These are phyloP conservation scores for Gossypium longicalyx DNA, from an alignment of 345 rosid genomes.

Conservation along the genomic window DNA sequence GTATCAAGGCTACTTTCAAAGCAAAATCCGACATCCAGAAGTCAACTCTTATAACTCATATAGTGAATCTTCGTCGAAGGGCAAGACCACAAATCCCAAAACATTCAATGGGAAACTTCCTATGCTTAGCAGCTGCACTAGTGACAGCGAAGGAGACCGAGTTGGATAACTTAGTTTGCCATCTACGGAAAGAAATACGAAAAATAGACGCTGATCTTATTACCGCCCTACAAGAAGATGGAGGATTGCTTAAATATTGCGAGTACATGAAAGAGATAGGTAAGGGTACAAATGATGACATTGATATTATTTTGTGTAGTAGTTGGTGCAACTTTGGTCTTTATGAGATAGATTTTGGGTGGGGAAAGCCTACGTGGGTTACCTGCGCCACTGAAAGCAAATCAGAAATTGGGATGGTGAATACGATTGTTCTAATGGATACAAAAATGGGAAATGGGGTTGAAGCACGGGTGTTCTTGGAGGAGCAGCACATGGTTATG, in stretches of 20 bases:
- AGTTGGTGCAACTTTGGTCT: conserved; percentile 9
- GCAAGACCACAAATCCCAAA: conserved; percentile 16
- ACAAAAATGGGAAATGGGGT: background rate
- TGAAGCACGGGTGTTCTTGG: background rate
- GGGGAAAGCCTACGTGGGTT: conserved; percentile 1
- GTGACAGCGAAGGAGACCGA: background rate
- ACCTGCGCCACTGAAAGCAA: background rate
- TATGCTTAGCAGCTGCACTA: background rate
- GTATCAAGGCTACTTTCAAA: conserved; percentile 10
- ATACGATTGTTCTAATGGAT: background rate
- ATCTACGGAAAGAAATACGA: background rate
- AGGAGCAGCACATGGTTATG: background rate
- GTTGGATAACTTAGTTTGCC: conserved; percentile 1
- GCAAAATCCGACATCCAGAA: background rate
- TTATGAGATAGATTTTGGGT: conserved; percentile 7
- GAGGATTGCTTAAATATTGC: background rate
- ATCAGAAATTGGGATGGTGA: background rate
- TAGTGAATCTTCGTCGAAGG: conserved; percentile 9
- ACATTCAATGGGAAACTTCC: conserved; percentile 12
- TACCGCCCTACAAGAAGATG: background rate
- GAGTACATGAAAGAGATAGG: background rate
- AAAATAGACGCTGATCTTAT: background rate
- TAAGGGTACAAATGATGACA: background rate
- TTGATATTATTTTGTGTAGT: background rate
- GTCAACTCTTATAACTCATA: conserved; percentile 3